Base-by-base conservation (phyloP, 2,329 filamentous ascomycete species). In the Fusarium papillatum region DNA sequence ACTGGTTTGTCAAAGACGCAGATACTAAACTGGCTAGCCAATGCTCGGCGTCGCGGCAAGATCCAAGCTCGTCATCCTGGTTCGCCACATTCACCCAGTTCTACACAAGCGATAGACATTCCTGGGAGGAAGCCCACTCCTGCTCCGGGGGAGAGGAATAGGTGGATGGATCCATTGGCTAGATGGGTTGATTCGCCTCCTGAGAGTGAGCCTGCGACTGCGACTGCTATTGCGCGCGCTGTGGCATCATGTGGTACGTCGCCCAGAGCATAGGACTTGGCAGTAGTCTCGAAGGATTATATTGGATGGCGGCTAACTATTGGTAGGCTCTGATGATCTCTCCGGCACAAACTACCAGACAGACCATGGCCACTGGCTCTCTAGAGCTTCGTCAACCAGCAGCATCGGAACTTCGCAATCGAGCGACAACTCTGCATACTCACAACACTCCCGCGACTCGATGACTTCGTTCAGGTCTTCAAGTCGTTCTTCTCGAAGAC, bases 111-210 rank as follows among this genome's bases (percentile, higher is more conserved):
- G 19, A 61, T 61, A 26, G 36, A 61, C 19, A 61, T 61, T 29
- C 59, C 59, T 5, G 24, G 38, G 13, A 61, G 59, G 38, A 61
- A 29, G 59, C 59, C 59, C 2, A 61, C 59, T 41, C 59, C 59
- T 26, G 59, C 59, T 0, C 59, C 59, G 0, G 59, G 38, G 7
- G 36, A 43, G 6, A 41, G 19, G 10, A 43, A 26, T 1, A 38
- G 69, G 13, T 59, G 64, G 57, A 68, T 76, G 69, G 73, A 75
- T 22, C 80, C 79, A 2, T 61, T 80, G 61, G 72, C 80, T 48
- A 72, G 79, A 43, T 81, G 80, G 80, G 74, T 78, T 24, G 72
- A 80, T 22, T 81, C 80, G 0, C 79, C 80, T n/a, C 69, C 82
- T 57, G 43, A 81, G 73, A 63, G 82, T 75, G 74, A 84, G 77